Percentiles rank a stretch among this genome's conserved stretches.
phyloP scores from a whole-genome alignment of 441 rosid species.

The Adansonia rubrostipa region DNA sequence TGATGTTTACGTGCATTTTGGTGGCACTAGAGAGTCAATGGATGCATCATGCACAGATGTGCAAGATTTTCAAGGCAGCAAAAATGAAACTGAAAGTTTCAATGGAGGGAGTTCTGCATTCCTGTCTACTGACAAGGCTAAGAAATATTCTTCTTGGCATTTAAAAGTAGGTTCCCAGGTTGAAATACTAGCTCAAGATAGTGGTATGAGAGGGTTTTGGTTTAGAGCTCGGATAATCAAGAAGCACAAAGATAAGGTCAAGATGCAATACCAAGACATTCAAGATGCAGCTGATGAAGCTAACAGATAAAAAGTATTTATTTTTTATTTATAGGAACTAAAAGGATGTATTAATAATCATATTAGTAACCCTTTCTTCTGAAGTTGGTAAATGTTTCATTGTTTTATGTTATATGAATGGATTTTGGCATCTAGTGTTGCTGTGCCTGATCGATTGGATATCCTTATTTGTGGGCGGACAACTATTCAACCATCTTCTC shows the following conservation, averaged over 20 bases:
- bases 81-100: conserved; percentile 28
- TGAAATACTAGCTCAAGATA: conserved; percentile 80
- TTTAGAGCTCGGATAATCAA: conserved; percentile 68
- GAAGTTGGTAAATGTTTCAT: neutral
- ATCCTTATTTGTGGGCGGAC: conserved; percentile 58
- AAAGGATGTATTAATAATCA: too few species aligned
- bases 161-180: conserved; percentile 61
- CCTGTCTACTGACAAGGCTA: conserved; percentile 23
- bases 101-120: conserved; percentile 32
- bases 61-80: conserved; percentile 25
- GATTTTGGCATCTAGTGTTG: conserved; percentile 61
- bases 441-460: conserved; percentile 56
- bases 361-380: neutral
- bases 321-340: neutral
- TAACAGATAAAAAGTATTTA: conserved; percentile 52
- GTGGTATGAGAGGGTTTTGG: conserved; percentile 93
- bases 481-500: conserved; percentile 55
- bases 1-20: conserved; percentile 6
- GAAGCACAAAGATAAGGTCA: conserved; percentile 65
- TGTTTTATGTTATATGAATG: conserved; percentile 61
- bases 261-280: conserved; percentile 77
- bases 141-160: conserved; percentile 32
- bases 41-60: conserved; percentile 20
- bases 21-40: conserved; percentile 26
- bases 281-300: conserved; percentile 74